Conservation (phyloP, 768 basidiomycete species). For the Hirschioporus abietinus region DNA sequence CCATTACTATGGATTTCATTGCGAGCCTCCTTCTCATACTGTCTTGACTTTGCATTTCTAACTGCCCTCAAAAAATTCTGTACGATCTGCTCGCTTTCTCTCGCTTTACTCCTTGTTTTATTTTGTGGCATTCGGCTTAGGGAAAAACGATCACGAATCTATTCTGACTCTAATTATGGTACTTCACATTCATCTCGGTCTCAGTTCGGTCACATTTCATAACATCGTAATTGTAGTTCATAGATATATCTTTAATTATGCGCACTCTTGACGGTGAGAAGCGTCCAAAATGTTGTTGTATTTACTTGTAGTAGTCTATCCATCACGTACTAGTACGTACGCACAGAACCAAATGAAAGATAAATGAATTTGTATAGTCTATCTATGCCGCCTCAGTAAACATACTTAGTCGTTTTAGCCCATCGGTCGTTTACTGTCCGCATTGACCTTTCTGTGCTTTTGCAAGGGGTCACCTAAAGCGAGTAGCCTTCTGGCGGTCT, state of each 20-base stretch:
- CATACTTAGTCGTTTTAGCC: conserved; percentile 53
- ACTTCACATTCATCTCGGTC: not conserved
- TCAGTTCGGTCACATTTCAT: not conserved
- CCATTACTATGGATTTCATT: not conserved
- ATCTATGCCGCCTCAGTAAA: not conserved
- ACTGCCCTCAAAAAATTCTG: not conserved
- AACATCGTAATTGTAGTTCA: not conserved
- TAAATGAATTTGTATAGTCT: not conserved
- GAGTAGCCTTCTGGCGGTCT: conserved; percentile 56
- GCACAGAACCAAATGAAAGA: not conserved
- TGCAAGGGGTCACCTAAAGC: conserved; percentile 62
- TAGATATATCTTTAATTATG: not conserved
- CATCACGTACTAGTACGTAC: no score
- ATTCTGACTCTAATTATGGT: not conserved
- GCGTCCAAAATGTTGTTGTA: not conserved
- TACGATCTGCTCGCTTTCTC: not conserved
- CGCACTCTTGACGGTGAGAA: not conserved
- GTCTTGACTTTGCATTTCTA: not conserved
- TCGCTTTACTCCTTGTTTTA: not conserved
- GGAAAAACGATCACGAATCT: not conserved
- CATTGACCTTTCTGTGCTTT: conserved; percentile 22
- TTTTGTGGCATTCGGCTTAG: not conserved
- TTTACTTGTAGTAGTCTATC: not conserved
- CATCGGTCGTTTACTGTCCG: conserved; percentile 29
- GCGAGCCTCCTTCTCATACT: not conserved